Conservation (phyloP, 176 grass and related monocot genomes). For the Juncus inflexus region DNA sequence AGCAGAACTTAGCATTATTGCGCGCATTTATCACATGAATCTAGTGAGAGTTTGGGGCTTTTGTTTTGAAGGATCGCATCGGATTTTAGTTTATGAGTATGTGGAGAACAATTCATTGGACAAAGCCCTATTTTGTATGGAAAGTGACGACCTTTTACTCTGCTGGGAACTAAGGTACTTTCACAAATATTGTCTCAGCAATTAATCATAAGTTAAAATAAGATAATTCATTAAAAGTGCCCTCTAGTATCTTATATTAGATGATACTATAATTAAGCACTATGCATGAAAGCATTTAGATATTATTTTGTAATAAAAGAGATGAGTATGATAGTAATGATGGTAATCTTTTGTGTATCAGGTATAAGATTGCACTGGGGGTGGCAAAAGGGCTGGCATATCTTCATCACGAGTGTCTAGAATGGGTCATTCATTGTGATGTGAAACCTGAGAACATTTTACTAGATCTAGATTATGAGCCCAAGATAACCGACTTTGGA, state of each 20-base stretch:
- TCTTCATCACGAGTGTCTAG: conserved; percentile 46
- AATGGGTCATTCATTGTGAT: conserved; percentile 47
- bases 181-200: too few species aligned
- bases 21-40: conserved; percentile 48
- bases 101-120: conserved; percentile 42
- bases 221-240: too few species aligned
- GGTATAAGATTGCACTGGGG: conserved; percentile 42
- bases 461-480: conserved; percentile 6
- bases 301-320: too few species aligned
- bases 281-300: too few species aligned
- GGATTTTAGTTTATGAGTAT: conserved; percentile 38
- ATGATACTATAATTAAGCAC: too few species aligned
- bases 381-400: conserved; percentile 43
- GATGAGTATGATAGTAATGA: too few species aligned
- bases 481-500: background rate
- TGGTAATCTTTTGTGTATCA: background rate
- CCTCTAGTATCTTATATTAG: too few species aligned
- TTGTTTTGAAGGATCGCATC: conserved; percentile 34
- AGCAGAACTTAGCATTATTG: conserved; percentile 36
- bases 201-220: too few species aligned
- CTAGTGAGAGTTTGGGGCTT: conserved; percentile 41
- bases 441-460: conserved; percentile 47
- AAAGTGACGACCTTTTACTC: background rate
- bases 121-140: conserved; percentile 21
- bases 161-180: conserved; percentile 24